Percentiles rank a stretch among this genome's conserved stretches.
Evolutionary conservation across 2,329 filamentous ascomycete species (phyloP).

Genomic region (Colletotrichum sp.): DNA sequence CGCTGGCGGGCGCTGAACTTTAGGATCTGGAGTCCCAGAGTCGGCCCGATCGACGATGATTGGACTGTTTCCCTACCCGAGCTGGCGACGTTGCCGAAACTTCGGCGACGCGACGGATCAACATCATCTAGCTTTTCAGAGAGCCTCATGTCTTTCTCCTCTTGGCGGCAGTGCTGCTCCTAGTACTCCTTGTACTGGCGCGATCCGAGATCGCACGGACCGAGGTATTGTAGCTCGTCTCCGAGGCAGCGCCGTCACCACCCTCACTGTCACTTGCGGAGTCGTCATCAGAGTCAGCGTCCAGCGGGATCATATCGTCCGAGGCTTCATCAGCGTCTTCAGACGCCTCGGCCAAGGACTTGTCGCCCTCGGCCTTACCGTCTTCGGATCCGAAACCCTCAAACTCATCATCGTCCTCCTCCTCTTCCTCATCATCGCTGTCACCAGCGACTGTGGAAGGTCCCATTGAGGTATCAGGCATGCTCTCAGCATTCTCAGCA

Average conservation of each 20-base stretch:
- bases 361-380: slow-evolving; percentile 37
- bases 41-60: background rate
- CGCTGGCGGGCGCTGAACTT: background rate
- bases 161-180: slow-evolving; percentile 12
- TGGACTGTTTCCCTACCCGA: background rate
- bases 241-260: slow-evolving; percentile 10
- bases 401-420: slow-evolving; percentile 44
- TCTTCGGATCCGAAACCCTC: slow-evolving; percentile 52
- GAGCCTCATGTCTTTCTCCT: slow-evolving; percentile 18
- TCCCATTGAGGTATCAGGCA: slow-evolving; percentile 39
- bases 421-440: slow-evolving; percentile 30
- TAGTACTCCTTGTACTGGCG: background rate
- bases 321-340: slow-evolving; percentile 9
- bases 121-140: background rate
- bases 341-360: slow-evolving; percentile 4
- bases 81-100: slow-evolving; percentile 8
- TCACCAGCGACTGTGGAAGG: slow-evolving; percentile 27
- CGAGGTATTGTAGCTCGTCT: slow-evolving; percentile 21
- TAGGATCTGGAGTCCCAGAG: background rate
- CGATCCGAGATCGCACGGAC: slow-evolving; percentile 16
- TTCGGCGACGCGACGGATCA: slow-evolving; percentile 2
- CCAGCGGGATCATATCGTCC: slow-evolving; percentile 20
- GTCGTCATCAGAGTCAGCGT: slow-evolving; percentile 16
- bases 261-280: slow-evolving; percentile 17
- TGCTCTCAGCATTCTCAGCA: slow-evolving; percentile 45